A percentile compares a stretch with the other conserved stretches of the same genome.
These are phyloP conservation scores for Noccaea caerulescens DNA, from an alignment of 345 rosid genomes.

Conservation along the genomic window DNA sequence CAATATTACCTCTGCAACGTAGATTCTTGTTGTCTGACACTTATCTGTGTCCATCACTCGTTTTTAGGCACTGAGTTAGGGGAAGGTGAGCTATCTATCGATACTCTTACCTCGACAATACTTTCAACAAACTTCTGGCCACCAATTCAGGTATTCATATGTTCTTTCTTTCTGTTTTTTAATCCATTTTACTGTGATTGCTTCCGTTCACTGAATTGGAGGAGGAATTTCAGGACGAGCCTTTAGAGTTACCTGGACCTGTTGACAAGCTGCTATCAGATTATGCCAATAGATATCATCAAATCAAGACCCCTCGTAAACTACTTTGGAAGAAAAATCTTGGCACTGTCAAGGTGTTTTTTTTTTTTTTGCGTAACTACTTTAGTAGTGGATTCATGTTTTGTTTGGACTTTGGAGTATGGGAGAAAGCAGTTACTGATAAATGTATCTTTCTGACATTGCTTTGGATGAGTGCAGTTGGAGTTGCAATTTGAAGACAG, in stretches of 20 bases:
- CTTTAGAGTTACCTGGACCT: slow-evolving; percentile 68
- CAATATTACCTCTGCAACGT: background rate
- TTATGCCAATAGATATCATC: slow-evolving; percentile 75
- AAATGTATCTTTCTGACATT: slow-evolving; percentile 12
- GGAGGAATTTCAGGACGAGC: slow-evolving; percentile 73
- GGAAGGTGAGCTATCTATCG: slow-evolving; percentile 58
- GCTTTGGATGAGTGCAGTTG: slow-evolving; percentile 57
- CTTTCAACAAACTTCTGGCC: slow-evolving; percentile 98
- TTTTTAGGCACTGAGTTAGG: slow-evolving; percentile 51
- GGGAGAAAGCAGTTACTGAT: background rate
- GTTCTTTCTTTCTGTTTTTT: slow-evolving; percentile 7
- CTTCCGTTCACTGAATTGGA: slow-evolving; percentile 7
- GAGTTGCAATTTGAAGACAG: slow-evolving; percentile 93
- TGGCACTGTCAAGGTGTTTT: slow-evolving; percentile 80
- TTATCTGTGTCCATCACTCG: slow-evolving; percentile 19
- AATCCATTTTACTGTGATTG: background rate
- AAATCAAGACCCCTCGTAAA: slow-evolving; percentile 95
- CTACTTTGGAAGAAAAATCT: slow-evolving; percentile 97
- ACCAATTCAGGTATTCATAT: slow-evolving; percentile 76
- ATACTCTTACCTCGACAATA: slow-evolving; percentile 75
- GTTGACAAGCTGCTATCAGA: slow-evolving; percentile 77
- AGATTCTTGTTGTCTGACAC: slow-evolving; percentile 28
- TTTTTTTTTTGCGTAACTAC: background rate
- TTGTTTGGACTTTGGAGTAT: slow-evolving; percentile 21
- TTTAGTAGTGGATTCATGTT: slow-evolving; percentile 5